Evolutionary conservation across 106 monocot species (phyloP), one percentile per base, ranked within the genome.

Genomic region (Dioscorea dumetorum): DNA sequence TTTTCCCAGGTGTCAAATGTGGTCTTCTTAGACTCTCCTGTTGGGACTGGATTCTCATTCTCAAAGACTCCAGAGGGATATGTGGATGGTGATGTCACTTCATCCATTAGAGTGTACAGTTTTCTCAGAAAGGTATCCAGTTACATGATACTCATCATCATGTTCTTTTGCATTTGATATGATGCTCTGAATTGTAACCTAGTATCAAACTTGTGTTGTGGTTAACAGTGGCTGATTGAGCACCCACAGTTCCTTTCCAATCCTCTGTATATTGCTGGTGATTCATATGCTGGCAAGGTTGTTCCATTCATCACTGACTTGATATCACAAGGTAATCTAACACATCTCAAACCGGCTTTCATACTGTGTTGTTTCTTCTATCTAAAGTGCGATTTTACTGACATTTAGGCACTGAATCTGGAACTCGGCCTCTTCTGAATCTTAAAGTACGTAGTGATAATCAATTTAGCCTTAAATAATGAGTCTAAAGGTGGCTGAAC

Each of bases 41-140:
- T 85, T 48, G 91, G 80, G 0, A 24, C 76, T 63, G 91, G 91
- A 0, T 91, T 87, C 73, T 91, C 91, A 13, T 91, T 80, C 63
- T 74, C 91, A 5, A 75, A 60, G 18, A 34, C 16, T 17, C 56
- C 64, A 0, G 50, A 74, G 67, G 85, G 67, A 12, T 80, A 85
- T 64, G 31, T 58, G 3, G 61, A 48, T 14, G 75, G 74, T 14
- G 87, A 91, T 48, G 41, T 54, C 0, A 65, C 12, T 32, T 72
- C 75, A 0, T 62, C 69, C 3, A 20, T 19, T 20, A 79, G 73
- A 63, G 24, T 67, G 18, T 51, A 67, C 21, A 62, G 33, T n/a
- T 87, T 88, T 63, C 60, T 88, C 8, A 82, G 10, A 61, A 82
- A 88, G 85, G 91, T 85, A 48, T 50, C 52, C 32, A 62, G 33